Percentiles rank a stretch among this genome's conserved stretches.
phyloP scores from a whole-genome alignment of 2,329 filamentous ascomycete species.

The Curvularia sp. region DNA sequence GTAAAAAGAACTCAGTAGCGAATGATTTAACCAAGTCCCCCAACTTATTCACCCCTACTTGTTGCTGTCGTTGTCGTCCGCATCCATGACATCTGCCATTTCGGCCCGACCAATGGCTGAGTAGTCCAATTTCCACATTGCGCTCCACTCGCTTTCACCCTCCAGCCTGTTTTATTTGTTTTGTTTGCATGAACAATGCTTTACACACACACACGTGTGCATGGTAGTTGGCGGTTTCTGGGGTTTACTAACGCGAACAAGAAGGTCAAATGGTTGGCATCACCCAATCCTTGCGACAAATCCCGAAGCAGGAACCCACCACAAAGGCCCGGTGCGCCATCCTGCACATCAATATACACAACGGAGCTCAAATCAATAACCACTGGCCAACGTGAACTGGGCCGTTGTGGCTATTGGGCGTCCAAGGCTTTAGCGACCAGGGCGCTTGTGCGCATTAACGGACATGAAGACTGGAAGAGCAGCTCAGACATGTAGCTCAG shows the following conservation, averaged over 20 bases:
- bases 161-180: neutral
- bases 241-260: slow-evolving; percentile 29
- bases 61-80: slow-evolving; percentile 1
- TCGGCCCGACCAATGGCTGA: slow-evolving; percentile 8
- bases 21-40: neutral
- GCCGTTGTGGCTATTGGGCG: slow-evolving; percentile 16
- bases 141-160: neutral
- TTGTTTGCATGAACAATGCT: neutral
- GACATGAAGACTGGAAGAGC: slow-evolving; percentile 16
- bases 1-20: no score
- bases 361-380: slow-evolving; percentile 2
- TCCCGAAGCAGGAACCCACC: slow-evolving; percentile 17
- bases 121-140: slow-evolving; percentile 11
- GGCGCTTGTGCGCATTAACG: slow-evolving; percentile 6
- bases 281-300: slow-evolving; percentile 15
- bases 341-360: slow-evolving; percentile 17
- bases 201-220: slow-evolving; percentile 11
- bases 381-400: slow-evolving; percentile 23
- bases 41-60: neutral
- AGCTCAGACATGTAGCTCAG: slow-evolving; percentile 2
- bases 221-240: slow-evolving; percentile 7
- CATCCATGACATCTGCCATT: slow-evolving; percentile 4
- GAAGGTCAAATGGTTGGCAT: slow-evolving; percentile 31
- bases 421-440: slow-evolving; percentile 1
- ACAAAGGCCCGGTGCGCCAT: slow-evolving; percentile 24